Evolutionary conservation across 768 basidiomycete genomes (phyloP), one percentile per base, ranked within the genome.

Genomic region (Tephrocybe sp.): DNA sequence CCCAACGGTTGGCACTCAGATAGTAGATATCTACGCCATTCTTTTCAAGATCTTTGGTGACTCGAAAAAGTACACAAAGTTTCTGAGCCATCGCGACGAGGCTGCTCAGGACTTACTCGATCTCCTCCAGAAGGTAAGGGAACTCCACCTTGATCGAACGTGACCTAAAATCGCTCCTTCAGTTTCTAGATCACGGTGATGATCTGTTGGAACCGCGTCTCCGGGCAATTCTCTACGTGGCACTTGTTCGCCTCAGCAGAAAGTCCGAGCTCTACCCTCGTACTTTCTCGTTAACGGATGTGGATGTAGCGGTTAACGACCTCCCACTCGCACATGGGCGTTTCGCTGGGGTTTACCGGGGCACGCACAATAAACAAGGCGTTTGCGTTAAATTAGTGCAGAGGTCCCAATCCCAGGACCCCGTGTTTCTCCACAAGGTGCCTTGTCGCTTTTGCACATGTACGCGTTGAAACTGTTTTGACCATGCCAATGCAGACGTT

Each of bases 261-360:
- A 53, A 49, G 48, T 63, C 66, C 1, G 57, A 58, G 10, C 56
- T 65, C 10, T 62, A 64, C 30, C 69, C 69, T 13, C 52, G 58
- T 11, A 62, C 62, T 16, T 61, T 67, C 35, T 33, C 53, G 2
- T 43, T 64, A 23, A 45, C 42, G 17, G 48, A 44, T 20, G 53
- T 55, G n/a, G 48, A 34, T 5, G 44, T 36, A 14, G 42, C 43
- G 26, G 23, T 26, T 26, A 23, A 45, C 0, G 54, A 56, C 1
- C 49, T 43, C 9, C 47, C 56, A 4, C 51, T 52, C 12, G 48
- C 61, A 5, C 49, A 49, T 3, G 66, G 66, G 1, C 50, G 59
- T 6, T 69, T 64, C 36, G 60, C 63, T 5, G 68, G 67, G 17
- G 56, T 69, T 14, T 64, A 63, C 55, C 62, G 55, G 55, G 65